Evolutionary conservation across 2,329 filamentous ascomycete genomes (phyloP).

Genomic region (Fusarium austroafricanum): DNA sequence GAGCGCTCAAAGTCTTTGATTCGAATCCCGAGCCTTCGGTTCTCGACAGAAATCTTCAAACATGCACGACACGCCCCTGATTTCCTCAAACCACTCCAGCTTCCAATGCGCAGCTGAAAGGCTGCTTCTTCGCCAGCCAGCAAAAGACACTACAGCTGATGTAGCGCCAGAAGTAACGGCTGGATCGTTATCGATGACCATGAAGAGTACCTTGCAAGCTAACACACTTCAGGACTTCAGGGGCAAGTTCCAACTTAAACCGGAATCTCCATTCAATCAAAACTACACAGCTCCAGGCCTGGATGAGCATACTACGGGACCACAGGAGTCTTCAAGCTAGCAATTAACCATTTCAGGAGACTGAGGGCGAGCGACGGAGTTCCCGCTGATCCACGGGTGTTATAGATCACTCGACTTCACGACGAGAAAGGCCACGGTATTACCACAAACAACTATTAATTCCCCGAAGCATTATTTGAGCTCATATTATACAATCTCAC

Average conservation of each 20-base stretch:
- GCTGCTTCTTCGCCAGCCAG: too few species aligned
- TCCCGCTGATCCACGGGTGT: too few species aligned
- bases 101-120: not conserved
- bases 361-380: too few species aligned
- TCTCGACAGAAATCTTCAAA: not conserved
- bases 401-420: not conserved
- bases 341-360: too few species aligned
- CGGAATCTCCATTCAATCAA: not conserved
- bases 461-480: not conserved
- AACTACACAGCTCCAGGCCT: not conserved
- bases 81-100: not conserved
- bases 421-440: not conserved
- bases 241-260: not conserved
- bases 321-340: fast-evolving
- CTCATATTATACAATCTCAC: not conserved
- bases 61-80: not conserved
- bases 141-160: not conserved
- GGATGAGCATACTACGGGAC: too few species aligned
- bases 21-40: fast-evolving
- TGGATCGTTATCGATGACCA: fast-evolving
- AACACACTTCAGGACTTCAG: not conserved
- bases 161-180: fast-evolving
- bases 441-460: not conserved
- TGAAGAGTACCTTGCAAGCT: fast-evolving
- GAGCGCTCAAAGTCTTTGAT: fast-evolving